Conservation (phyloP, 768 basidiomycete genomes). For the Psilocybe sp. region DNA sequence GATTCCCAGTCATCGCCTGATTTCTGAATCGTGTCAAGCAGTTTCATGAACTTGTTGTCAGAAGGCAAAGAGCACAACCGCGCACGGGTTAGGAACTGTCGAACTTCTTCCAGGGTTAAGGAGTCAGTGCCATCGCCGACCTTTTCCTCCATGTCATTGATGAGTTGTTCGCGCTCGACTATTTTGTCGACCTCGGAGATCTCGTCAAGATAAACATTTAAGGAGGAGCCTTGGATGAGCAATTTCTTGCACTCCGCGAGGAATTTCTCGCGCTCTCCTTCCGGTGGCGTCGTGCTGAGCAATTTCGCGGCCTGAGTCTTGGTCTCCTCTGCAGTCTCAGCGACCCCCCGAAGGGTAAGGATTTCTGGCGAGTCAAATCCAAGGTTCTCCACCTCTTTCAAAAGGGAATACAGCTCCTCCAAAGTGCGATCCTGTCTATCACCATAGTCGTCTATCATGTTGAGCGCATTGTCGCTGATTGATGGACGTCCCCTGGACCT, state of each 20-base stretch:
- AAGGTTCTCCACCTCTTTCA: conserved; percentile 70
- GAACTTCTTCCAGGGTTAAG: conserved; percentile 75
- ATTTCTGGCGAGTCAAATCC: conserved; percentile 88
- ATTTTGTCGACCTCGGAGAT: conserved; percentile 75
- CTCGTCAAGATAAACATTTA: conserved; percentile 85
- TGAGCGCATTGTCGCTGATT: conserved; percentile 29
- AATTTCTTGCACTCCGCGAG: conserved; percentile 71
- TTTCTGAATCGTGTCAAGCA: conserved; percentile 60
- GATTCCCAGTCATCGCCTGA: conserved; percentile 80
- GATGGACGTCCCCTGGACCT: conserved; percentile 56
- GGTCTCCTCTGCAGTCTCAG: conserved; percentile 62
- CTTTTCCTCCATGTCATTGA: conserved; percentile 72
- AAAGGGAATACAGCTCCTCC: conserved; percentile 65
- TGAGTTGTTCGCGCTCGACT: conserved; percentile 74
- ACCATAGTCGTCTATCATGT: conserved; percentile 47
- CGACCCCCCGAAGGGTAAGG: conserved; percentile 46
- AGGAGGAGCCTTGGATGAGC: conserved; percentile 63
- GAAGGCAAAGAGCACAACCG: conserved; percentile 59
- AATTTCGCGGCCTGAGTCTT: conserved; percentile 53
- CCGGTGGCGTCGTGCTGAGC: conserved; percentile 39
- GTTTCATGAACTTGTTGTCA: conserved; percentile 63
- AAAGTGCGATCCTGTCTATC: conserved; percentile 72
- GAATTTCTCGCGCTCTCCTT: conserved; percentile 50
- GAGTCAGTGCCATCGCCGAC: conserved; percentile 57
- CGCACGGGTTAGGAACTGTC: conserved; percentile 68